A percentile compares a stretch with the other conserved stretches of the same genome.
These are phyloP conservation scores for Abelmoschus esculentus DNA, from an alignment of 345 rosid species.

Conservation along the genomic window DNA sequence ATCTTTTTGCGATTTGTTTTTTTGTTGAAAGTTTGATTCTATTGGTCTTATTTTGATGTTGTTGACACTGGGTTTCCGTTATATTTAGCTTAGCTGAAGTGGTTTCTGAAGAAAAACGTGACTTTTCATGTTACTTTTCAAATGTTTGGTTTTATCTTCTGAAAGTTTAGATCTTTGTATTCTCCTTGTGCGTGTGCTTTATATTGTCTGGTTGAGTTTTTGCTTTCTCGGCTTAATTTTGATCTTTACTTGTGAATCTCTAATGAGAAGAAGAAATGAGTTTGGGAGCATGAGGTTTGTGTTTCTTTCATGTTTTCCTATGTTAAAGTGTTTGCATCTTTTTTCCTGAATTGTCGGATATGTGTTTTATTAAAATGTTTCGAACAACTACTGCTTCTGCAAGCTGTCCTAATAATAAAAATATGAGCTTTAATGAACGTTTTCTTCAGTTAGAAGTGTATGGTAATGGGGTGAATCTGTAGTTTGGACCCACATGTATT, in stretches of 20 bases:
- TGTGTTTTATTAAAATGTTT: background rate
- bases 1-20: background rate
- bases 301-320: background rate
- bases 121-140: background rate
- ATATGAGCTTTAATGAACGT: constrained; percentile 1
- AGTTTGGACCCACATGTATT: constrained; percentile 2
- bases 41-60: background rate
- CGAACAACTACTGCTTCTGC: background rate
- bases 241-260: background rate
- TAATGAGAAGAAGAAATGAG: background rate
- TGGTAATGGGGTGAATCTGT: background rate
- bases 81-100: background rate
- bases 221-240: background rate
- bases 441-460: constrained; percentile 4
- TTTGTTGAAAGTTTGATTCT: background rate
- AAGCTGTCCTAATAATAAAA: background rate
- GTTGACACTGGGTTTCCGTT: background rate
- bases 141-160: background rate
- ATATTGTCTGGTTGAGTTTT: background rate
- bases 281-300: background rate
- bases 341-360: background rate
- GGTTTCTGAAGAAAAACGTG: background rate
- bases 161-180: background rate
- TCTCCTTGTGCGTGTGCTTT: background rate
- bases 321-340: background rate